phyloP scores from a whole-genome alignment of 306 rosid genomes.

The Cicer arietinum region DNA sequence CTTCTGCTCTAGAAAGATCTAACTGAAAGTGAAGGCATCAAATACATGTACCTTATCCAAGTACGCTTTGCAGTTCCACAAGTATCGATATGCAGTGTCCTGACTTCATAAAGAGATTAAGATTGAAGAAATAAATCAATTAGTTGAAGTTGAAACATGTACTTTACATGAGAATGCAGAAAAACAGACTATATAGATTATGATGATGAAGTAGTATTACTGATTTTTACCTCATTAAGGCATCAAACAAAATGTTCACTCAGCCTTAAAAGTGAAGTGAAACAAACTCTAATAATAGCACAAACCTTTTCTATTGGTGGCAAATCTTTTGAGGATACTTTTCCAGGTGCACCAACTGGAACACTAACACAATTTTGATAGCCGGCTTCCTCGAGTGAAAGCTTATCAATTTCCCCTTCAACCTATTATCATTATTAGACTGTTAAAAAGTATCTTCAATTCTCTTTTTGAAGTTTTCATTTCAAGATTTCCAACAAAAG shows the following conservation, averaged over 20 bases:
- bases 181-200: background rate
- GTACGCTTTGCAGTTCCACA: conserved; percentile 77
- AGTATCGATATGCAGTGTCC: conserved; percentile 77
- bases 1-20: conserved; percentile 32
- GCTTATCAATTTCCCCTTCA: conserved; percentile 95
- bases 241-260: background rate
- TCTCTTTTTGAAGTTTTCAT: conserved; percentile 19
- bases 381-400: conserved; percentile 94
- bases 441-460: conserved; percentile 22
- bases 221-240: background rate
- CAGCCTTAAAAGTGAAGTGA: background rate
- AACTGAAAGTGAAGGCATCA: conserved; percentile 25
- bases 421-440: conserved; percentile 59
- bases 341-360: conserved; percentile 84
- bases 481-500: conserved; percentile 28
- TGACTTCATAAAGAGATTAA: conserved; percentile 48
- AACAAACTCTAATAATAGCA: background rate
- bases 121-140: conserved; percentile 32
- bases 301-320: conserved; percentile 79
- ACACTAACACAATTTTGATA: conserved; percentile 86
- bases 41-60: conserved; percentile 69
- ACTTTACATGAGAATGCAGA: conserved; percentile 11
- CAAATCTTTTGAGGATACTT: conserved; percentile 64
- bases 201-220: background rate
- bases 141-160: conserved; percentile 12